Percentiles rank a stretch among this genome's conserved stretches.
These are phyloP conservation scores for Ogataea glucozyma DNA, from an alignment of 805 yeast species.

Conservation along the genomic window DNA sequence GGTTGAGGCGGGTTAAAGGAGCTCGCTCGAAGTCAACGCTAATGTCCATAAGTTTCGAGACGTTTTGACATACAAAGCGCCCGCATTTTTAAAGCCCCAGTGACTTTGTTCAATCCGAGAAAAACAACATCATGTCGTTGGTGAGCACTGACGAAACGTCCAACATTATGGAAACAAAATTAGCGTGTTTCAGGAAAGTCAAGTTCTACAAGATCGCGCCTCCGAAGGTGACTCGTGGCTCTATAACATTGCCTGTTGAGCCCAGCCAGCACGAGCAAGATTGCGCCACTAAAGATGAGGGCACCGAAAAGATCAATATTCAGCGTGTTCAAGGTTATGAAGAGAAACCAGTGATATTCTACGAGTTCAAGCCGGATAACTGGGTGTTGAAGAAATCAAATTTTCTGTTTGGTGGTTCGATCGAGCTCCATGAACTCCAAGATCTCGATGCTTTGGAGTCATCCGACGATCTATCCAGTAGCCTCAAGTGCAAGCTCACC, in stretches of 20 bases:
- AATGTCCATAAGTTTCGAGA: neutral
- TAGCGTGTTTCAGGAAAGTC: conserved; percentile 28
- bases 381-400: conserved; percentile 19
- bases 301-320: neutral
- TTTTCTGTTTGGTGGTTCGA: conserved; percentile 25
- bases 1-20: too few relatives aligned
- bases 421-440: conserved; percentile 27
- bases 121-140: conserved; percentile 11
- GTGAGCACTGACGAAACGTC: conserved; percentile 17
- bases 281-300: conserved; percentile 1
- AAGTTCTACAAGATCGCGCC: conserved; percentile 30
- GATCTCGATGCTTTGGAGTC: conserved; percentile 18
- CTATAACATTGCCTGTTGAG: neutral
- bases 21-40: neutral
- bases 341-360: conserved; percentile 17
- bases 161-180: conserved; percentile 23
- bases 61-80: neutral
- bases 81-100: neutral
- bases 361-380: conserved; percentile 19
- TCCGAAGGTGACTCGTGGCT: conserved; percentile 20
- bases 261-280: neutral
- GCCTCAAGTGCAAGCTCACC: conserved; percentile 20
- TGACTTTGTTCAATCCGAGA: neutral
- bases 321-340: conserved; percentile 7
- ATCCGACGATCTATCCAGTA: conserved; percentile 18